Evolutionary conservation across 2,329 filamentous ascomycete species (phyloP).

Genomic region (Teratosphaeria gauchensis): DNA sequence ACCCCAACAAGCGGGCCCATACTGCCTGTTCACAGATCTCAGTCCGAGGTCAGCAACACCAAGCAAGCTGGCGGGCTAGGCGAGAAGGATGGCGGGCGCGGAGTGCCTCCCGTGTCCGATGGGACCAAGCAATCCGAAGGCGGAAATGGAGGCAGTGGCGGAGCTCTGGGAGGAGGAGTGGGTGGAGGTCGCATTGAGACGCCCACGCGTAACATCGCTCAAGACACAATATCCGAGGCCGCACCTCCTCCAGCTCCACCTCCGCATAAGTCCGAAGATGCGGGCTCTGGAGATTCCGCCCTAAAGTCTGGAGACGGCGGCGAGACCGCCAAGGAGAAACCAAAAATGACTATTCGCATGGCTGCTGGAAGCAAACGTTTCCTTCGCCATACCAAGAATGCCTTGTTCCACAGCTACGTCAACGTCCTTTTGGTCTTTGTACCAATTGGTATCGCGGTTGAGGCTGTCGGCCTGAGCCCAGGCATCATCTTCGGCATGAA

Average conservation of each 20-base stretch:
- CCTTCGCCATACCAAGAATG: conserved; percentile 46
- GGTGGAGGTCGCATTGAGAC: conserved; percentile 15
- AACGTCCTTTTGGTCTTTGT: conserved; percentile 71
- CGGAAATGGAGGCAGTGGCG: conserved; percentile 5
- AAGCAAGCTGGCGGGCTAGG: conserved; percentile 25
- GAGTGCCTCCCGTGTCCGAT: conserved; percentile 15
- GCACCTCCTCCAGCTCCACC: conserved; percentile 28
- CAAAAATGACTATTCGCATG: conserved; percentile 40
- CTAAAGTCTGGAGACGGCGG: conserved; percentile 28
- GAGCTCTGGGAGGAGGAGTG: conserved; percentile 23
- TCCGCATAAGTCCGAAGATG: conserved; percentile 38
- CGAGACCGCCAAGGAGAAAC: conserved; percentile 27
- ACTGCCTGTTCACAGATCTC: conserved; percentile 16
- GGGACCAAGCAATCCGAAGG: conserved; percentile 6
- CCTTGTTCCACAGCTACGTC: conserved; percentile 63
- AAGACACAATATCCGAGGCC: conserved; percentile 12
- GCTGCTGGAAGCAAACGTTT: conserved; percentile 43
- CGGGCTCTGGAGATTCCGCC: conserved; percentile 45
- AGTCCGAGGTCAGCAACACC: conserved; percentile 13
- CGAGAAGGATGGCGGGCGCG: conserved; percentile 17
- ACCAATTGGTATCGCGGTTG: conserved; percentile 61
- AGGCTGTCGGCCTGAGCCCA: conserved; percentile 34
- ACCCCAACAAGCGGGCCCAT: conserved; percentile 22
- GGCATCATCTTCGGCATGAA: conserved; percentile 43
- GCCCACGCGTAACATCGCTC: conserved; percentile 14